Evolutionary conservation across 2,329 filamentous ascomycete species (phyloP), one percentile per base, ranked within the genome.

Genomic region (Dactylellina leptospora): DNA sequence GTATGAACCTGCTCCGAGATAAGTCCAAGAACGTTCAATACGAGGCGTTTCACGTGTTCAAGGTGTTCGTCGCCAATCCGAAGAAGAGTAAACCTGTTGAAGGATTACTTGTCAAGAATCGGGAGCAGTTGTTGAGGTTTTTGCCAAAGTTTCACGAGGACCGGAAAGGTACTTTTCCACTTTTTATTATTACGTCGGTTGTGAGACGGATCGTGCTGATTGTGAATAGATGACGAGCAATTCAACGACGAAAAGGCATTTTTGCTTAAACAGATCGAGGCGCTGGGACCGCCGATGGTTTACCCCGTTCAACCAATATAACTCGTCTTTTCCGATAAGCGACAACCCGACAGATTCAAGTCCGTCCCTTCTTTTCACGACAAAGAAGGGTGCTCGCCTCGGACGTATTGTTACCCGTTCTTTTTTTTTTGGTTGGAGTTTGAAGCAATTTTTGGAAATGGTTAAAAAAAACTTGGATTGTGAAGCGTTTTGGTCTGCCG

Each of bases 1-100:
- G 93, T 82, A 99, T 99, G 95, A 97, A 96, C 80, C 84, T 99
- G 70, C 83, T 99, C 73, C 89, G 92, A 76, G 95, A 97, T 80
- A 93, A 97, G 80, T 87, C 93, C 76, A 95, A 96, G 81, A 99
- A 99, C 93, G 95, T 99, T 74, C 95, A 97, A 81, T 99, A 99
- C 79, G 95, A 99, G 80, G 95, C 93, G 5, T 99, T 99, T 80
- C 95, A 99, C 79, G 93, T 99, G 42, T 99, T 99, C 85, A 99
- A 99, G 84, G 93, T 99, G 74, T 99, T 99, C 81, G 95, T 97
- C 59, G 95, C 95, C 71, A 99, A 99, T 79, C 95, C 95, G 5
- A 93, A 97, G 83, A 99, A 99, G 82, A 96, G 92, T n/a, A 84
- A 93, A 72, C 91, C 93, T 30, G 95, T 99, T 51, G 92, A 96